These are phyloP conservation scores for Globisporangium sylvaticum DNA, from an alignment of 352 stramenopile genomes.

Conservation along the genomic window DNA sequence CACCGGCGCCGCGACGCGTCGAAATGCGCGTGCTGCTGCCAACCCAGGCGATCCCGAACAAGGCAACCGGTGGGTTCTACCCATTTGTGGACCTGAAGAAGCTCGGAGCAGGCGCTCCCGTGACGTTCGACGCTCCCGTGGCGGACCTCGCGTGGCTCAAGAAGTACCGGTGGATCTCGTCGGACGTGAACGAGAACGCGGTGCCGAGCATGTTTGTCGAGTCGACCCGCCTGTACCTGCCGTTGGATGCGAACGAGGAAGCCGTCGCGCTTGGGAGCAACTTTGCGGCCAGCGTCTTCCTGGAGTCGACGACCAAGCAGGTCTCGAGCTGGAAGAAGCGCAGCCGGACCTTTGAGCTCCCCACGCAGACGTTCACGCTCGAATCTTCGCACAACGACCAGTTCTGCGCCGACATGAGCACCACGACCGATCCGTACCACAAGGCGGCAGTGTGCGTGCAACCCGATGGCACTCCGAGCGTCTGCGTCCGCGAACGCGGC, in stretches of 20 bases:
- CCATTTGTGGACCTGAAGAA: not conserved
- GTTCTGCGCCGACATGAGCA: not conserved
- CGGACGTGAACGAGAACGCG: not conserved
- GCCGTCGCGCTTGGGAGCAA: too few relatives aligned
- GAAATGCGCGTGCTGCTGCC: not conserved
- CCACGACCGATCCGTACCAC: constrained; percentile 1
- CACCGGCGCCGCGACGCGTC: not conserved
- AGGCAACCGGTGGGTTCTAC: not conserved
- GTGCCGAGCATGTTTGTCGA: not conserved
- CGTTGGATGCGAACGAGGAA: not conserved
- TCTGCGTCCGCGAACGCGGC: not conserved
- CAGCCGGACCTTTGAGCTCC: not conserved
- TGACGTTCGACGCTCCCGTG: not conserved
- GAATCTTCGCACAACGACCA: not conserved
- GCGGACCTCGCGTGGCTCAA: constrained; percentile 3
- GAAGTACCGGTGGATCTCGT: not conserved
- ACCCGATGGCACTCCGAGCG: not conserved
- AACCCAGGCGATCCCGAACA: not conserved
- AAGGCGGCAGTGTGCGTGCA: not conserved
- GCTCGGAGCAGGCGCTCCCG: not conserved
- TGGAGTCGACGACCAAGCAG: not conserved
- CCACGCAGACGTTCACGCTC: not conserved
- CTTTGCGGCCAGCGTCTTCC: too few relatives aligned
- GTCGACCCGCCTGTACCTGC: not conserved
- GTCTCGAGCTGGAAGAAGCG: not conserved